Evolutionary conservation across 306 rosid species (phyloP), one percentile per base, ranked within the genome.

Genomic region (Fragaria nilgerrensis): DNA sequence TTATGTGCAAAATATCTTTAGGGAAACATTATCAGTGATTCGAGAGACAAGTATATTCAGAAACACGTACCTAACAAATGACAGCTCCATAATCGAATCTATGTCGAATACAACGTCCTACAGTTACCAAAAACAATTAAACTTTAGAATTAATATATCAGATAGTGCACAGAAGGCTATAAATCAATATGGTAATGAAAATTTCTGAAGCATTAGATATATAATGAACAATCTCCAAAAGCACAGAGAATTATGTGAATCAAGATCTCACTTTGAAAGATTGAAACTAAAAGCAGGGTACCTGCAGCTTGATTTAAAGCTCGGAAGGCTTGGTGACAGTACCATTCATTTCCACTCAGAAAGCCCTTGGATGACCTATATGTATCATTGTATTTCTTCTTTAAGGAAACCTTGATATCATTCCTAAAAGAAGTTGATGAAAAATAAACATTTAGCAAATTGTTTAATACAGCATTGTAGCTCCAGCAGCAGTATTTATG

Each of bases 221-320:
- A 61, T 25, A 12, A 61, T 61, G 19, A 25, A 61, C 15, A 12
- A 13, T 1, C 1, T 1, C 66, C 39, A 61, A 12, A 27, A 12
- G 20, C 66, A 61, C 19, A 5, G 29, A 52, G 58, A 52, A 19
- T 4, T 27, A 13, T 61, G 39, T 27, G 66, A 25, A 20, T 19
- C 5, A 70, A 22, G 55, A 63, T 50, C 9, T 7, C 34, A 55
- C 68, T 53, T 75, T 29, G 55, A 48, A 74, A 67, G 63, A 74
- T 62, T 50, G 32, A 25, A 65, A 34, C 39, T 27, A 52, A 78
- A 50, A 62, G 68, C 43, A 52, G 75, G 27, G 81, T 87, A 92
- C 97, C 98, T 80, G 98, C 96, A 62, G 98, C 98, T 90, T 94
- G 98, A 88, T 92, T 94, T 81, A 92, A 68, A 84, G 95, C 98